Evolutionary conservation across 2,329 filamentous ascomycete species (phyloP).

Genomic region (Cercospora canescens): DNA sequence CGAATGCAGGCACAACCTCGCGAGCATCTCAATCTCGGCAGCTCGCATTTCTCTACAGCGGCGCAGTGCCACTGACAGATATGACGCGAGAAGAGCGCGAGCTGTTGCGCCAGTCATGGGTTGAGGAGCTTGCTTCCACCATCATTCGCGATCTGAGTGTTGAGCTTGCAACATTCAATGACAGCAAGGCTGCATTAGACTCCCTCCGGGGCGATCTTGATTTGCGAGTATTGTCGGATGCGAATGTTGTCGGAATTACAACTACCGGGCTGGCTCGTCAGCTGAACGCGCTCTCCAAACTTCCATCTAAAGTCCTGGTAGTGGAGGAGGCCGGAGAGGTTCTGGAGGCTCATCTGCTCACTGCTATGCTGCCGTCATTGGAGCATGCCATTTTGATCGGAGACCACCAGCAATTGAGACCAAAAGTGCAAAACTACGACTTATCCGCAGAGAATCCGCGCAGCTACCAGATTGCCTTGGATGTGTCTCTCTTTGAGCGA

Average conservation of each 20-base stretch:
- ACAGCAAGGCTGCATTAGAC: background rate
- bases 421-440: conserved; percentile 57
- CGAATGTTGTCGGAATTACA: conserved; percentile 60
- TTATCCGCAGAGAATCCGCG: conserved; percentile 53
- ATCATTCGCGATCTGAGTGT: conserved; percentile 15
- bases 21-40: background rate
- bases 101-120: conserved; percentile 13
- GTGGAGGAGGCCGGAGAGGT: conserved; percentile 68
- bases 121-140: background rate
- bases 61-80: background rate
- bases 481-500: conserved; percentile 63
- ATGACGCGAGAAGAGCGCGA: conserved; percentile 15
- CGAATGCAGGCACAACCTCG: background rate
- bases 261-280: conserved; percentile 60
- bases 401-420: conserved; percentile 63
- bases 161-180: conserved; percentile 9
- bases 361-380: conserved; percentile 58
- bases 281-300: conserved; percentile 57
- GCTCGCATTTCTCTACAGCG: background rate
- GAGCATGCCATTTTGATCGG: conserved; percentile 66
- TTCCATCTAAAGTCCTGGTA: conserved; percentile 28
- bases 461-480: conserved; percentile 51
- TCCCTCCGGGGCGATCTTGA: conserved; percentile 37
- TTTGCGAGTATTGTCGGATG: conserved; percentile 41
- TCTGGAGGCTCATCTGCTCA: conserved; percentile 63